Evolutionary conservation across 306 rosid genomes (phyloP).

Genomic region (Vachellia collinsii): DNA sequence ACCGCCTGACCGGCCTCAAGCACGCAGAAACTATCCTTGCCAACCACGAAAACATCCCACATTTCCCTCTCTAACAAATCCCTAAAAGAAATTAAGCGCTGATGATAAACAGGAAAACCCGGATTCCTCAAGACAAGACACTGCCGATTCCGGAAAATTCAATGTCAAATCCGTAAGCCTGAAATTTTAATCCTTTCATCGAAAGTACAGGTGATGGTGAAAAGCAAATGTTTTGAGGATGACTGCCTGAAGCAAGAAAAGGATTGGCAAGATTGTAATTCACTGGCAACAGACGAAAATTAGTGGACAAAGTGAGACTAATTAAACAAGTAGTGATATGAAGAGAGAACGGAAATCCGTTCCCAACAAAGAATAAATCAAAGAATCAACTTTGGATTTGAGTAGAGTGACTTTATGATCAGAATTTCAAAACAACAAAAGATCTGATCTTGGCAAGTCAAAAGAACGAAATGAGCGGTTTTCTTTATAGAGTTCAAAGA

Average conservation of each 20-base stretch:
- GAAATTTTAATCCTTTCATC: not conserved
- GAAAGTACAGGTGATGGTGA: not conserved
- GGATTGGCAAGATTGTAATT: conserved; percentile 24
- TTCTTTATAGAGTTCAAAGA: conserved; percentile 3
- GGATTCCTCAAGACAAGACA: not conserved
- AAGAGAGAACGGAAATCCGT: not conserved
- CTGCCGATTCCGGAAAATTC: not conserved
- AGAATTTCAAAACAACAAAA: not conserved
- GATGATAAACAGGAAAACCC: not conserved
- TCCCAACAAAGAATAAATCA: not conserved
- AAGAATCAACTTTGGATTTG: conserved; percentile 16
- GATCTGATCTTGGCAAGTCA: conserved; percentile 35
- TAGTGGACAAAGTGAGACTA: conserved; percentile 13
- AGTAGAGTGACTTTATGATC: not conserved
- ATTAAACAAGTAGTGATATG: not conserved
- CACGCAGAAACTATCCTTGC: conserved; percentile 82
- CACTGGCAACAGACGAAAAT: not conserved
- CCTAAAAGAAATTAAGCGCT: conserved; percentile 19
- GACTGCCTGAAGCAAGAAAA: not conserved
- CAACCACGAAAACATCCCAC: conserved; percentile 99
- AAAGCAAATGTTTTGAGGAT: not conserved
- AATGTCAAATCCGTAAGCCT: conserved; percentile 25
- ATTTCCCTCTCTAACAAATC: conserved; percentile 66
- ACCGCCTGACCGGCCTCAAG: conserved; percentile 81
- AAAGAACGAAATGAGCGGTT: not conserved